These are phyloP conservation scores for Axilococcus clingmanii DNA, from an alignment of 139 green algal genomes.

Conservation along the genomic window DNA sequence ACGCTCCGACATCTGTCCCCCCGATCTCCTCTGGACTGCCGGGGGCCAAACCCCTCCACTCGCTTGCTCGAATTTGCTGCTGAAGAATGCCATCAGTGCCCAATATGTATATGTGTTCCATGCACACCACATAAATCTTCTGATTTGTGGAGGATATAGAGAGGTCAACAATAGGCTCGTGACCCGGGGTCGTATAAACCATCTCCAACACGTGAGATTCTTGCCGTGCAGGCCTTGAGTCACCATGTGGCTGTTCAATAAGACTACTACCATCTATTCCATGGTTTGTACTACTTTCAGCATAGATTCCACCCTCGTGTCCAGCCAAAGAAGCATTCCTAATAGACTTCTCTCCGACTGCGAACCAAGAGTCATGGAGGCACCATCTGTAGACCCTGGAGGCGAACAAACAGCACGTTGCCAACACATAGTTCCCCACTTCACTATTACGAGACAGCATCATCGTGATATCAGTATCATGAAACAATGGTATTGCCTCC, in stretches of 20 bases:
- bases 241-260: too few species aligned
- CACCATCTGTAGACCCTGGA: constrained; percentile 17
- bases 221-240: too few species aligned
- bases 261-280: too few species aligned
- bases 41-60: constrained; percentile 2
- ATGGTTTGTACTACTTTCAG: too few species aligned
- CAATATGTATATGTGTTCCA: constrained; percentile 11
- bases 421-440: constrained; percentile 7
- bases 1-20: constrained; percentile 17
- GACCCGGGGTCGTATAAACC: constrained; percentile 6
- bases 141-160: constrained; percentile 4
- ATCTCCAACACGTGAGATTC: too few species aligned
- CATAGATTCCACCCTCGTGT: too few species aligned
- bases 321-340: too few species aligned
- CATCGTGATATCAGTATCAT: constrained; percentile 6
- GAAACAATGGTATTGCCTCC: constrained; percentile 1
- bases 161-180: constrained; percentile 21
- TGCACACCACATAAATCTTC: constrained; percentile 13
- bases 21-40: background rate
- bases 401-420: constrained; percentile 14
- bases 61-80: background rate
- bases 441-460: constrained; percentile 10
- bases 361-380: too few species aligned
- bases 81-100: constrained; percentile 1
- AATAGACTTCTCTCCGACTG: too few species aligned